Conservation (phyloP, 176 grass and related monocot species). For the Carex cristatella region DNA sequence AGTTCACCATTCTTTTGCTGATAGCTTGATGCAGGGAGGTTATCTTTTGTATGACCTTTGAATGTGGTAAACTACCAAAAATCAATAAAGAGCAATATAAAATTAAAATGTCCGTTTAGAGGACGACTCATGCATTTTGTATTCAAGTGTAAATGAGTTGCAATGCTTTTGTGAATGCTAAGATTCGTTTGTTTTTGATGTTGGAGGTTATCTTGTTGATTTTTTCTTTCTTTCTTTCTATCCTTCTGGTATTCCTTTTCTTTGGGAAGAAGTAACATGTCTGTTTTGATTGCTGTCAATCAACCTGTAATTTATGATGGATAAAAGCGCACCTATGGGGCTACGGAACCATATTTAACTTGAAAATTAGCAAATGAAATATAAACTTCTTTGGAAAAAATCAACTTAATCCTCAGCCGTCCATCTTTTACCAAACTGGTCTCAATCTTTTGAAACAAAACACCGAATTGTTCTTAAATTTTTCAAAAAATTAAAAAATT, state of each 20-base stretch:
- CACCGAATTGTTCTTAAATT: background rate
- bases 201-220: background rate
- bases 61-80: constrained; percentile 6
- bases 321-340: background rate
- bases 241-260: background rate
- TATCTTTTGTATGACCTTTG: background rate
- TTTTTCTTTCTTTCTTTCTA: too few relatives aligned
- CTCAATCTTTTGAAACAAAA: background rate
- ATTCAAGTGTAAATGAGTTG: background rate
- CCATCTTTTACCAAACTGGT: background rate
- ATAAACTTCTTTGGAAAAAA: background rate
- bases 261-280: background rate
- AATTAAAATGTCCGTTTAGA: background rate
- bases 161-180: constrained; percentile 1
- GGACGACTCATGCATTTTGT: background rate
- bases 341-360: background rate
- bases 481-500: background rate
- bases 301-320: background rate
- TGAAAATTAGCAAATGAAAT: background rate
- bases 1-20: constrained; percentile 7
- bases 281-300: background rate
- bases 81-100: background rate
- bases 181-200: background rate
- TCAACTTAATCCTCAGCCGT: background rate
- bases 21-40: background rate